A percentile compares a stretch with the other conserved stretches of the same genome.
These are phyloP conservation scores for Circinella minor DNA, from an alignment of 371 early-diverging fungal genomes.

Conservation along the genomic window DNA sequence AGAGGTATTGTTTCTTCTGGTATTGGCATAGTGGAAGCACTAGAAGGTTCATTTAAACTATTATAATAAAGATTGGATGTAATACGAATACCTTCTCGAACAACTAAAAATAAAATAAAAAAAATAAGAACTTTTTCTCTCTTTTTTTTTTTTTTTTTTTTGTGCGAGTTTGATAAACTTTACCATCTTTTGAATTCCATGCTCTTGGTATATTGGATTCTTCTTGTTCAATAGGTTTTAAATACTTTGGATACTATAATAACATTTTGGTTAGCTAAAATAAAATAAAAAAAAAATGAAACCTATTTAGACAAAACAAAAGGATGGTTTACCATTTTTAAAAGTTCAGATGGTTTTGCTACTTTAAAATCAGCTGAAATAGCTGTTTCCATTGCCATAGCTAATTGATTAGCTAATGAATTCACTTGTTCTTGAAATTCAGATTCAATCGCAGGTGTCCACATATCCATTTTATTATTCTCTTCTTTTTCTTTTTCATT, in stretches of 20 bases:
- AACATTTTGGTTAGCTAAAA: no score
- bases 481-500: conserved; percentile 21
- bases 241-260: conserved; percentile 52
- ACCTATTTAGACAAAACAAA: no score
- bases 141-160: no score
- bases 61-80: conserved; percentile 40
- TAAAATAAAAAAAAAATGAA: no score
- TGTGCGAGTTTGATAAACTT: no score
- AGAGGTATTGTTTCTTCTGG: conserved; percentile 28
- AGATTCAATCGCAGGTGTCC: conserved; percentile 40
- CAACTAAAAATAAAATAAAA: no score
- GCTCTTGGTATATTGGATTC: conserved; percentile 32
- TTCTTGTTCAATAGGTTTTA: conserved; percentile 18
- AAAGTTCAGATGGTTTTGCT: conserved; percentile 47
- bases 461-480: conserved; percentile 25
- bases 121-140: no score
- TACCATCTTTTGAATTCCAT: conserved; percentile 53
- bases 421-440: conserved; percentile 31
- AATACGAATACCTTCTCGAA: conserved; percentile 44
- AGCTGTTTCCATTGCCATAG: conserved; percentile 42
- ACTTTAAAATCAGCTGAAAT: conserved; percentile 46
- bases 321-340: conserved; percentile 48
- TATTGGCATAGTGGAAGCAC: conserved; percentile 35
- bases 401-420: conserved; percentile 26
- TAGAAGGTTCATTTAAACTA: conserved; percentile 36